Conservation (phyloP, 192 early-diverging fungal genomes). For the Oehlia diaphana region DNA sequence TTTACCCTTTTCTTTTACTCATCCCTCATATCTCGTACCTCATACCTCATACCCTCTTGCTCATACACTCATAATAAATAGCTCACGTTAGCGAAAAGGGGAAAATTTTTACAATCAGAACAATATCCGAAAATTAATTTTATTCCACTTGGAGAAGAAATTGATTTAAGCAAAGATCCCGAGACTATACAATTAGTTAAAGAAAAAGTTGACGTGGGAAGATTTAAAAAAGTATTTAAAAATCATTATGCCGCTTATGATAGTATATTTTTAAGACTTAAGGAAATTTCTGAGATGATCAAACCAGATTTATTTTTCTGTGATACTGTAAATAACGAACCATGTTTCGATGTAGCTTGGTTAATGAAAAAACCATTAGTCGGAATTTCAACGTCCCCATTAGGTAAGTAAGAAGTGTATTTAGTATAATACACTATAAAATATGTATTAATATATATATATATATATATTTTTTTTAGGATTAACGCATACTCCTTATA, state of each 20-base stretch:
- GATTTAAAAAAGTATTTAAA: background rate
- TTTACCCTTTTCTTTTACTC: background rate
- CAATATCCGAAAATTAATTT: background rate
- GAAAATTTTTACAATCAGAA: background rate
- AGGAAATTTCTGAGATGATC: background rate
- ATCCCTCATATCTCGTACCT: too few relatives aligned
- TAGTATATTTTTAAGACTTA: background rate
- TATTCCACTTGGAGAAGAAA: background rate
- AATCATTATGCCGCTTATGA: background rate
- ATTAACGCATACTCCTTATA: background rate
- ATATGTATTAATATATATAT: background rate
- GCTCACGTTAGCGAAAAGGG: background rate
- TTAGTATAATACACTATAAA: too few relatives aligned
- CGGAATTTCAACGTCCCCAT: too few relatives aligned
- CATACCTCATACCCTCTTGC: too few relatives aligned
- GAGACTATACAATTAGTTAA: background rate
- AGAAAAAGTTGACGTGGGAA: background rate
- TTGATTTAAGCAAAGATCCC: background rate
- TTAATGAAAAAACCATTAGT: background rate
- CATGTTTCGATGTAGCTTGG: conserved; percentile 6
- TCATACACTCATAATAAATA: background rate
- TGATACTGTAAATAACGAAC: background rate
- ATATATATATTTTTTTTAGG: background rate
- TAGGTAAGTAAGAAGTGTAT: background rate
- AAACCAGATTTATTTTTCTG: conserved; percentile 2